Percentiles rank a stretch among this genome's conserved stretches.
Evolutionary conservation across 345 rosid genomes (phyloP).

Genomic region (Citrus hindsii): DNA sequence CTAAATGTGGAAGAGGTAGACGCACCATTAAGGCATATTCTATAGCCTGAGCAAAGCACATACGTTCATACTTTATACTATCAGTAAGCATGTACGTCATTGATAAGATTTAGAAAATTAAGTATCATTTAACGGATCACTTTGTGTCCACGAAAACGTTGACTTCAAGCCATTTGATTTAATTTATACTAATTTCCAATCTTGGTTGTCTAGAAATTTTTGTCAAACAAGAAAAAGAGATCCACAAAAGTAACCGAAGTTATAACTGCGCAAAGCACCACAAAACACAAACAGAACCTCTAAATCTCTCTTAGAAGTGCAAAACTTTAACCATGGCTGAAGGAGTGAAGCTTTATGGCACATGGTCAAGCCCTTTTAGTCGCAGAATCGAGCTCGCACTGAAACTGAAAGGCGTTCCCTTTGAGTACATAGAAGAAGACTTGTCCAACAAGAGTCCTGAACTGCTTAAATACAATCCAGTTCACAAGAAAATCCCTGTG

Average conservation of each 20-base stretch:
- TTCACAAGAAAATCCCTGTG: slow-evolving; percentile 39
- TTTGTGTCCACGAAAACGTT: not conserved
- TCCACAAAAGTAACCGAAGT: not conserved
- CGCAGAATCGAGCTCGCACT: slow-evolving; percentile 36
- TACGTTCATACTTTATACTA: too few relatives aligned
- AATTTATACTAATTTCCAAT: not conserved
- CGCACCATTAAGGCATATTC: too few relatives aligned
- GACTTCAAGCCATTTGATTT: not conserved
- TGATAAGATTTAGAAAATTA: too few relatives aligned
- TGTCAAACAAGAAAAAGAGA: not conserved
- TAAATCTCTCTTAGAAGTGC: not conserved
- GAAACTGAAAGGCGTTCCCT: slow-evolving; percentile 36
- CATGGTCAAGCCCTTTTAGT: slow-evolving; percentile 31
- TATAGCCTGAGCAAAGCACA: too few relatives aligned
- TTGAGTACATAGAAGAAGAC: slow-evolving; percentile 38
- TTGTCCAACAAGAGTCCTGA: slow-evolving; percentile 30
- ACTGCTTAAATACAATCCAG: slow-evolving; percentile 38
- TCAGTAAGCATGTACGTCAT: not conserved
- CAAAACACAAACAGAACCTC: not conserved
- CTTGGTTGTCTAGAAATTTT: not conserved
- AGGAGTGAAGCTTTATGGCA: not conserved
- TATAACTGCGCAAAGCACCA: not conserved
- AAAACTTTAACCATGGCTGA: not conserved
- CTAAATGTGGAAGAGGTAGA: too few relatives aligned
- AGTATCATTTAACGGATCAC: too few relatives aligned